Evolutionary conservation across 345 rosid genomes (phyloP).

Genomic region (Bruguiera sexangula): DNA sequence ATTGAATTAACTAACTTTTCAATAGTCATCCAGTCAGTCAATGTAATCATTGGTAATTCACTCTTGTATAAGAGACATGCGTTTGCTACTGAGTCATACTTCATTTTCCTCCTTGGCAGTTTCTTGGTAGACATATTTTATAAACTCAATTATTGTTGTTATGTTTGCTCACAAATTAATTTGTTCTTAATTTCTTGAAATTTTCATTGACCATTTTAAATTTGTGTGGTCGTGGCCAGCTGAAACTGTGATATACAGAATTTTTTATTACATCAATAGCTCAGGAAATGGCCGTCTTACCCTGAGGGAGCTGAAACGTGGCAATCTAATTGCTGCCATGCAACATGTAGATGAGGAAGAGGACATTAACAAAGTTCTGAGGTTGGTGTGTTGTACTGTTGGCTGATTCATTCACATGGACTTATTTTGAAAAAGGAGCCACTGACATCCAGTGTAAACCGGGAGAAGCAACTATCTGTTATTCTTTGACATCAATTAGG

Average conservation of each 20-base stretch:
- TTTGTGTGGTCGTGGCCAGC: slow-evolving; percentile 52
- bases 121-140: background rate
- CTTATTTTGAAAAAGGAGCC: background rate
- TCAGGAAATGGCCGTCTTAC: slow-evolving; percentile 82
- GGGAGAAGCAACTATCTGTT: background rate
- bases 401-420: slow-evolving; percentile 3
- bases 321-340: slow-evolving; percentile 81
- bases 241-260: slow-evolving; percentile 97
- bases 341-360: slow-evolving; percentile 95
- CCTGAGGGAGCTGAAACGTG: slow-evolving; percentile 85
- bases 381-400: slow-evolving; percentile 35
- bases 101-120: too few species aligned
- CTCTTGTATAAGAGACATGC: background rate
- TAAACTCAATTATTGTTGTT: background rate
- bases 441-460: background rate
- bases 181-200: background rate
- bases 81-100: too few species aligned
- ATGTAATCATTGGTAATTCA: background rate
- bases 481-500: too few species aligned
- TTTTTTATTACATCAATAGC: slow-evolving; percentile 88
- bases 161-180: background rate
- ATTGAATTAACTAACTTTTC: too few species aligned
- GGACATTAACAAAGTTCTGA: slow-evolving; percentile 91
- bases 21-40: background rate
- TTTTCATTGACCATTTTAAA: background rate